Base-by-base conservation (phyloP, 2,329 filamentous ascomycete species). In the Paracoccidioides lutzii region DNA sequence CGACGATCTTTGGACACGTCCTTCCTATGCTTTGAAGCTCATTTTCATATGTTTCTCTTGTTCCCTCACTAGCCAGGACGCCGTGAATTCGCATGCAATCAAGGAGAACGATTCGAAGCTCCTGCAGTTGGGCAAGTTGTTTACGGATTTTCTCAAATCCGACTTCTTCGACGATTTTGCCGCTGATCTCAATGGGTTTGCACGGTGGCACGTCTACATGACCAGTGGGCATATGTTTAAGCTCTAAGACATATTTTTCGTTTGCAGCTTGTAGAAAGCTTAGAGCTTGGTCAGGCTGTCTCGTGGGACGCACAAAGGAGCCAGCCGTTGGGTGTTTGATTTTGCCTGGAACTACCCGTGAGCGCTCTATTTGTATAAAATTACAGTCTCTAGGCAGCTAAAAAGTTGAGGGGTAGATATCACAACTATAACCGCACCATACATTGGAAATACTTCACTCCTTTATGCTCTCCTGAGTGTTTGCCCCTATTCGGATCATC, bases 91-190 rank as follows among this genome's bases (percentile, higher is more conserved):
- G 76, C 65, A 88, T 72, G 12, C 85, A 84, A 71, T 97, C 90
- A 6, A 98, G 76, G 42, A 97, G 81, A 52, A 94, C 83, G 55
- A 90, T 83, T 61, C 80, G 84, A 58, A 97, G 78, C 63, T 93
- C 87, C 55, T 84, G 76, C 37, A 97, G 76, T 65, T 85, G 64
- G 5, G 90, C 85, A 65, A 94, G 83, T 70, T 90, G 82, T 61
- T 80, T 80, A 45, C 86, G 82, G 61, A 96, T 88, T 76, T 96
- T 96, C 62, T 95, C 90, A 63, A 97, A 97, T 35, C 93, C 93
- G 38, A 97, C 82, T 72, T 97, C 91, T 72, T 97, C 87, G 4
- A 88, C 91, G 15, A 90, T 80, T 71, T 97, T 97, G 41, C 79
- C 77, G 71, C 87, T 73, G 76, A 95, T 78, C 77, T 85, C 73